phyloP scores from a whole-genome alignment of 2,329 filamentous ascomycete genomes.

The Aspergillus tamarii region DNA sequence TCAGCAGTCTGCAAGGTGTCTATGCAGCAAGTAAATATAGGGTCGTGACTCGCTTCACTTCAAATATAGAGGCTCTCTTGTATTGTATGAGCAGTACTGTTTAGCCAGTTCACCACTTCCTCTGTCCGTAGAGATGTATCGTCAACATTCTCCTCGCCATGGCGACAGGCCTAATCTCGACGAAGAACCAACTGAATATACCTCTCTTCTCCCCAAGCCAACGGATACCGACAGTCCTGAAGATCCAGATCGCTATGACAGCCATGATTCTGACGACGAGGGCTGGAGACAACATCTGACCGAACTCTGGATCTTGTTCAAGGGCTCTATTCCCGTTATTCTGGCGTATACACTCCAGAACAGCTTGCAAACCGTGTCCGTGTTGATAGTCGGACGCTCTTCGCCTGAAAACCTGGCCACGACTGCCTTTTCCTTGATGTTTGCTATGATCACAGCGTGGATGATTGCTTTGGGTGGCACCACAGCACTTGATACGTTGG shows the following conservation, averaged over 20 bases:
- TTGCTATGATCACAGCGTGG: conserved; percentile 87
- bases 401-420: conserved; percentile 80
- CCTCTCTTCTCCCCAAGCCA: conserved; percentile 32
- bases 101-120: background rate
- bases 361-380: conserved; percentile 79
- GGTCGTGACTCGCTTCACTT: background rate
- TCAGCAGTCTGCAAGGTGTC: conserved; percentile 3
- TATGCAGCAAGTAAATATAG: conserved; percentile 2
- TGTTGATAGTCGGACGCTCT: conserved; percentile 77
- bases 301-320: conserved; percentile 71
- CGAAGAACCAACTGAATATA: conserved; percentile 27
- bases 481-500: conserved; percentile 82
- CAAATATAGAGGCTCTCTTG: background rate
- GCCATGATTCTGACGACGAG: conserved; percentile 42
- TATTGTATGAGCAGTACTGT: background rate
- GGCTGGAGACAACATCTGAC: conserved; percentile 37
- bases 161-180: background rate
- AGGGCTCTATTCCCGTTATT: conserved; percentile 75
- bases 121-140: conserved; percentile 13
- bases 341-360: conserved; percentile 85
- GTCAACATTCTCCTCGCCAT: conserved; percentile 3
- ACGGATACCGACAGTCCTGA: conserved; percentile 14
- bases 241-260: conserved; percentile 33
- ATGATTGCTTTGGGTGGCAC: conserved; percentile 83
- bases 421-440: conserved; percentile 90